Conservation (phyloP, 768 basidiomycete species). For the Boletus vinaceobasis region DNA sequence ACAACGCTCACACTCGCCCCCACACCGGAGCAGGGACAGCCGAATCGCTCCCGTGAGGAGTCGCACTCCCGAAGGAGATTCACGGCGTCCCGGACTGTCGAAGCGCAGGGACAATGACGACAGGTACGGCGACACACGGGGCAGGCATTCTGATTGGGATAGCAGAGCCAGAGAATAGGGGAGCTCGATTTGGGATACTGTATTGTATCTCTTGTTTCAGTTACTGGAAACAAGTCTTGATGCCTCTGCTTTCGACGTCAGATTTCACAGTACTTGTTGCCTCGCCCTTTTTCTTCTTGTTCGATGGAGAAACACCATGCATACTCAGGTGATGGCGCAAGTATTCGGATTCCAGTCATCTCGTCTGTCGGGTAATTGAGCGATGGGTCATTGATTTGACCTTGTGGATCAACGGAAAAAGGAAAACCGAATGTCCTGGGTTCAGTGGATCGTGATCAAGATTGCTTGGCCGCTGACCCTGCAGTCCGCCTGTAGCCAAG, state of each 20-base stretch:
- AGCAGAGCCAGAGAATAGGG: neutral
- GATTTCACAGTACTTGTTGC: neutral
- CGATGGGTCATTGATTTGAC: neutral
- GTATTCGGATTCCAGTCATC: neutral
- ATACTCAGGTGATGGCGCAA: neutral
- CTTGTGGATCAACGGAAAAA: conserved; percentile 1
- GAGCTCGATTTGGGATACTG: neutral
- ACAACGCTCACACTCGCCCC: conserved; percentile 17
- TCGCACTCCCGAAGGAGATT: conserved; percentile 17
- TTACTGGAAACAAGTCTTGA: neutral
- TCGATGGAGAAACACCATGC: no score
- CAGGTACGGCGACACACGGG: conserved; percentile 3
- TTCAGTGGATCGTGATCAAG: neutral
- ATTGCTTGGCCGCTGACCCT: neutral
- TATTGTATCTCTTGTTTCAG: conserved; percentile 3
- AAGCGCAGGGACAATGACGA: conserved; percentile 2
- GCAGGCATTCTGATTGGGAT: neutral
- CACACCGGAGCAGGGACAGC: conserved; percentile 1
- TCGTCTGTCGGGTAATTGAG: neutral
- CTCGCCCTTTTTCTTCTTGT: neutral
- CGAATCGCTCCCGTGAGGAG: conserved; percentile 14
- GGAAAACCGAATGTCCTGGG: neutral
- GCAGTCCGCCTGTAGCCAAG: neutral
- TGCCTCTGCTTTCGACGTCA: neutral
- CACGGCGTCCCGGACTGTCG: conserved; percentile 1